These are phyloP conservation scores for Rhizopogon roseolus DNA, from an alignment of 768 basidiomycete genomes.

Conservation along the genomic window DNA sequence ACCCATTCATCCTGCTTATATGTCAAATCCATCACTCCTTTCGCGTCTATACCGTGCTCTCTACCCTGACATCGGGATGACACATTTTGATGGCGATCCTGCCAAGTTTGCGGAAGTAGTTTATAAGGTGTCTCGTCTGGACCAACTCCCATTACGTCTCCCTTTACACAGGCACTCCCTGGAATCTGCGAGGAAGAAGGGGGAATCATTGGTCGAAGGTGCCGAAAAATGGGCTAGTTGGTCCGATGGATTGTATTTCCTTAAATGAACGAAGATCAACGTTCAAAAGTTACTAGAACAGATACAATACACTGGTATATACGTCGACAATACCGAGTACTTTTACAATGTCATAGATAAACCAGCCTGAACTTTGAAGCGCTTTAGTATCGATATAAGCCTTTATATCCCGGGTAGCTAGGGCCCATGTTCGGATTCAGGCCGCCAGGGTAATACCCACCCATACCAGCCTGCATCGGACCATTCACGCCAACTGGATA, in stretches of 20 bases:
- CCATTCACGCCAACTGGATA: neutral
- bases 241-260: constrained; percentile 20
- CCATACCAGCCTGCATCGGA: neutral
- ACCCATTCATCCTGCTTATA: constrained; percentile 12
- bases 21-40: constrained; percentile 21
- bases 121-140: constrained; percentile 11
- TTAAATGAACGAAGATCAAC: neutral
- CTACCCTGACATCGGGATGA: constrained; percentile 12
- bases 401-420: neutral
- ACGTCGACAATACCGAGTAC: too few relatives aligned
- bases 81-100: constrained; percentile 18
- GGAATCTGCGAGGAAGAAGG: constrained; percentile 15
- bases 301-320: neutral
- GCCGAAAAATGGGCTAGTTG: constrained; percentile 16
- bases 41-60: constrained; percentile 18
- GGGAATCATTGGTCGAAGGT: constrained; percentile 13
- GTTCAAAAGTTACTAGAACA: neutral
- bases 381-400: constrained; percentile 1
- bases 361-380: neutral
- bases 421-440: neutral
- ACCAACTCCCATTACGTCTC: constrained; percentile 13
- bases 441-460: neutral
- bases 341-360: neutral
- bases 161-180: constrained; percentile 21
- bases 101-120: constrained; percentile 16